Evolutionary conservation across 257 asterid species (phyloP).

Genomic region (Coffea eugenioides): DNA sequence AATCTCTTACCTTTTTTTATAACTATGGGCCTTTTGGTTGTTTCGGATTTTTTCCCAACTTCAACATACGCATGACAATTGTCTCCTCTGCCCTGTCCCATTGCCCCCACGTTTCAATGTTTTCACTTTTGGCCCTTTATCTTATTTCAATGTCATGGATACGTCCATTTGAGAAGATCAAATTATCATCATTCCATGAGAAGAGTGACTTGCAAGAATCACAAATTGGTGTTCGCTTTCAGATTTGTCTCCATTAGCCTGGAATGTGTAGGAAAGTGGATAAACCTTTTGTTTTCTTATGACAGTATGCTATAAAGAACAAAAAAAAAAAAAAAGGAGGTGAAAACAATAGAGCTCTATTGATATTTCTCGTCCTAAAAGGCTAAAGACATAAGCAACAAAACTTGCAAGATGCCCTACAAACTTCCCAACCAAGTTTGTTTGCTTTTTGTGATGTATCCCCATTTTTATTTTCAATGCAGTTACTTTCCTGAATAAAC

Average conservation of each 20-base stretch:
- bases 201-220: slow-evolving; percentile 15
- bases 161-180: not conserved
- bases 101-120: slow-evolving; percentile 1
- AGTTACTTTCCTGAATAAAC: not conserved
- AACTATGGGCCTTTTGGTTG: not conserved
- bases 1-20: slow-evolving; percentile 11
- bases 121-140: slow-evolving; percentile 13
- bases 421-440: not conserved
- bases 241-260: slow-evolving; percentile 11
- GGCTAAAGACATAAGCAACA: not conserved
- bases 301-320: too few relatives aligned
- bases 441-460: not conserved
- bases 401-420: slow-evolving; percentile 4
- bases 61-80: slow-evolving; percentile 33
- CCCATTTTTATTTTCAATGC: not conserved
- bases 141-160: not conserved
- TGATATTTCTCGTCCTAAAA: not conserved
- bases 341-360: too few relatives aligned
- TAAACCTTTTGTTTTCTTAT: not conserved
- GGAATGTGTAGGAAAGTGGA: slow-evolving; percentile 11
- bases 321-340: too few relatives aligned
- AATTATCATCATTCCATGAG: not conserved
- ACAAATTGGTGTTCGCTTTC: slow-evolving; percentile 7
- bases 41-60: slow-evolving; percentile 13
- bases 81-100: slow-evolving; percentile 12